Conservation (phyloP, 106 monocot species). For the Dioscorea zingiberensis region DNA sequence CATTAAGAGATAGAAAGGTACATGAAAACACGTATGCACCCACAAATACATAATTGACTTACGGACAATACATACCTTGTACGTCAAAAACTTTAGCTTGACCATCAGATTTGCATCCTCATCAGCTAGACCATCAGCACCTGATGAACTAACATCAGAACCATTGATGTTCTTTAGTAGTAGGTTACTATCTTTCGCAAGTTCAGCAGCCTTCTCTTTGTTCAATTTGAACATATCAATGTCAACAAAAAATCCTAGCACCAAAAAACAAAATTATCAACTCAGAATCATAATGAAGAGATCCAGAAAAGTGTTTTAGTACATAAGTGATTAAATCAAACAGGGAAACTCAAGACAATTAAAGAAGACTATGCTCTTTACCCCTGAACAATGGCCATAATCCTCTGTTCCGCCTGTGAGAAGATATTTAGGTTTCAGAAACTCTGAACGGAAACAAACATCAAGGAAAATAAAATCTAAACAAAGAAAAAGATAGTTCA, state of each 20-base stretch:
- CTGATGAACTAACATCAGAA: slow-evolving; percentile 24
- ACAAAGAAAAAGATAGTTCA: not conserved
- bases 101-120: slow-evolving; percentile 98
- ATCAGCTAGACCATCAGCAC: slow-evolving; percentile 68
- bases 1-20: too few species aligned
- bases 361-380: slow-evolving; percentile 6
- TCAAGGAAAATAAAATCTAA: not conserved
- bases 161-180: slow-evolving; percentile 35
- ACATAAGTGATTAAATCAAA: not conserved
- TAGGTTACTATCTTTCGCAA: slow-evolving; percentile 39
- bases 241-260: slow-evolving; percentile 93
- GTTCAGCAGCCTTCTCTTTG: slow-evolving; percentile 63
- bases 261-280: slow-evolving; percentile 5
- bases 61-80: slow-evolving; percentile 51
- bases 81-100: slow-evolving; percentile 95
- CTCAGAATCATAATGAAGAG: not conserved
- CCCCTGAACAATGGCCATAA: slow-evolving; percentile 98
- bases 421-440: not conserved
- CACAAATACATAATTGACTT: too few species aligned
- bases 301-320: not conserved
- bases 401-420: slow-evolving; percentile 68
- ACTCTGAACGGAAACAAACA: not conserved
- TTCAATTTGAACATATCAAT: slow-evolving; percentile 75
- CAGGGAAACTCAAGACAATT: not conserved
- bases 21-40: too few species aligned